Base-by-base conservation (phyloP, 768 basidiomycete species). In the Boletus subparvulus region DNA sequence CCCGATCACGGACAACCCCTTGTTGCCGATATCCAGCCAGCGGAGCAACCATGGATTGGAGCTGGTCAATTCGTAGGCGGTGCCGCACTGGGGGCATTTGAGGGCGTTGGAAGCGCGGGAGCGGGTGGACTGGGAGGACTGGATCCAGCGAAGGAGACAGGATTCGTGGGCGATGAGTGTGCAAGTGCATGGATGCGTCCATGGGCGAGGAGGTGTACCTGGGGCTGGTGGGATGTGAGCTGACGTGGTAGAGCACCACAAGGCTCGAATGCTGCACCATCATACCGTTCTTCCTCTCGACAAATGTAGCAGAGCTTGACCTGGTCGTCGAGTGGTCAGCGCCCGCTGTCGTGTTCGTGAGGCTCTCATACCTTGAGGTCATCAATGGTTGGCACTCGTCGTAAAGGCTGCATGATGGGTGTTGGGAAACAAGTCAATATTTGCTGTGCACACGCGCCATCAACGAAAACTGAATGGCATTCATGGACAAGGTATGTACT, bases 301-400 rank as follows among this genome's bases (percentile, higher is more conserved):
- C 90, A 92, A 54, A 92, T 90, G 69, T 88, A 92, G 61, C 90
- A 92, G 12, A 88, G 75, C 69, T 90, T 92, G 59, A 90, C 83
- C 76, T 81, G 54, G 30, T 44, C 13, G 39, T 28, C 50, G 35
- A 24, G 45, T 50, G 21, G 57, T 59, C 52, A 60, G 33, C 47
- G 46, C 13, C 33, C 1, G n/a, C 41, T 14, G 19, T 11, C 4
- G 26, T 37, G 35, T 14, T 17, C 26, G 19, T 24, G 3, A 3
- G 12, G 8, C 9, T 6, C 2, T 32, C 62, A 11, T 60, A 68
- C 72, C 65, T 69, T 74, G 56, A 73, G 71, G 55, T 73, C 72
- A 50, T 66, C 54, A 17, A 73, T 67, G 33, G 72, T 73, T 5
- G 72, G 74, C 42, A 73, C 66, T n/a, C 59, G 69, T 17, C 46